A percentile compares a stretch with the other conserved stretches of the same genome.
Conservation (phyloP, 1,284 basidiomycete genomes). For the Xanthoconium separans region DNA sequence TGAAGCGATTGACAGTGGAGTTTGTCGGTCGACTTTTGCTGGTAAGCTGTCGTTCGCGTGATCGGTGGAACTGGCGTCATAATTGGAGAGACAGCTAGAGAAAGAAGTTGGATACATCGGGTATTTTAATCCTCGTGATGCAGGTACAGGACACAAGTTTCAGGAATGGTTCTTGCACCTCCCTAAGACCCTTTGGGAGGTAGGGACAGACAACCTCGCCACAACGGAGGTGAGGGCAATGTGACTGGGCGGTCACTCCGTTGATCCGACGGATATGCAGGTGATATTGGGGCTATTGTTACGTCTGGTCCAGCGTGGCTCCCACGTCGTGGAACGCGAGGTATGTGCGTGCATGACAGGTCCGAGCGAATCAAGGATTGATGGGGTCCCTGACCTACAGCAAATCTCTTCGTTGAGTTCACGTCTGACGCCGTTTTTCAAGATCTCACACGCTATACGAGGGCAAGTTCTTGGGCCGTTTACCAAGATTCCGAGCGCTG, state of each 20-base stretch:
- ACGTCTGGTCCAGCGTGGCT: conserved; percentile 57
- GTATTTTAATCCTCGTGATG: conserved; percentile 40
- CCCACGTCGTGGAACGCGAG: conserved; percentile 41
- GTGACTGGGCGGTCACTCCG: neutral
- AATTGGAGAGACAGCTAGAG: conserved; percentile 50
- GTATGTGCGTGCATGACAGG: conserved; percentile 34
- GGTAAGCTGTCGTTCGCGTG: conserved; percentile 42
- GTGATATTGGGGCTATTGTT: conserved; percentile 62
- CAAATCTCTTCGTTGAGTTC: conserved; percentile 41
- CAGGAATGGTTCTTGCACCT: conserved; percentile 68
- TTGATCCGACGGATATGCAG: conserved; percentile 35
- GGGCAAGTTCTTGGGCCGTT: conserved; percentile 77
- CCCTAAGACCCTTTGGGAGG: conserved; percentile 82
- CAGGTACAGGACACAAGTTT: conserved; percentile 39
- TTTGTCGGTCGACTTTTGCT: conserved; percentile 70
- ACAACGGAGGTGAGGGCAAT: conserved; percentile 53
- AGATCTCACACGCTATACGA: conserved; percentile 64
- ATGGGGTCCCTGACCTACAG: conserved; percentile 17
- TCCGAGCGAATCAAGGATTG: conserved; percentile 16
- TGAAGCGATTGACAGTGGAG: conserved; percentile 65
- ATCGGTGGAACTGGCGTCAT: neutral
- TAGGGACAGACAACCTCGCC: conserved; percentile 55
- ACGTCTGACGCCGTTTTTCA: conserved; percentile 76
- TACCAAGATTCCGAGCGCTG: conserved; percentile 50
- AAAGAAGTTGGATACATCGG: conserved; percentile 56